Conservation (phyloP, 768 basidiomycete genomes). For the Agaricus subrufescens region DNA sequence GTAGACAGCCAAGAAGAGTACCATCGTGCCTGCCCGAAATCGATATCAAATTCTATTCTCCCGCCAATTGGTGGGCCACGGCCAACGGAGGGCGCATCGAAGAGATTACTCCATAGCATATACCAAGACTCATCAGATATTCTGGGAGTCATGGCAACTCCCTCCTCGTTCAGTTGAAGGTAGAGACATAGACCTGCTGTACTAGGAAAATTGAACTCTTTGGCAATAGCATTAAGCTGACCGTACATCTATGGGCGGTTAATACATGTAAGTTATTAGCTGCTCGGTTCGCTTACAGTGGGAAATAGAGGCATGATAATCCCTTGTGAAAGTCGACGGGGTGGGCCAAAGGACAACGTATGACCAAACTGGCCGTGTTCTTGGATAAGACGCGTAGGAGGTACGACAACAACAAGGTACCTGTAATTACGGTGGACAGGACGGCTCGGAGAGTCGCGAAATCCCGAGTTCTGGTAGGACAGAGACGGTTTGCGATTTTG, state of each 20-base stretch:
- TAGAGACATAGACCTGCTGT: conserved; percentile 77
- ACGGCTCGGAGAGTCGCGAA: conserved; percentile 41
- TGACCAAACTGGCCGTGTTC: conserved; percentile 58
- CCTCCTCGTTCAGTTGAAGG: conserved; percentile 56
- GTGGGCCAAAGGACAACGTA: conserved; percentile 53
- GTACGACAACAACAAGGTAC: conserved; percentile 64
- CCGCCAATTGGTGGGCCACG: conserved; percentile 59
- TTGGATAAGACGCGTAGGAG: conserved; percentile 52
- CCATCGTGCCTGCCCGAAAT: conserved; percentile 73
- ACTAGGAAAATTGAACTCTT: conserved; percentile 79
- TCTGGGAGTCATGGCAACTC: conserved; percentile 56
- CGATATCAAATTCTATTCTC: conserved; percentile 85
- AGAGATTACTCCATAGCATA: conserved; percentile 60
- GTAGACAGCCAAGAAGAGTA: conserved; percentile 64
- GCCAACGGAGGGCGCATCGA: conserved; percentile 33
- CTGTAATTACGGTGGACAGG: conserved; percentile 33
- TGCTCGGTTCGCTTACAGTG: conserved; percentile 39
- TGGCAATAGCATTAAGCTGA: conserved; percentile 74
- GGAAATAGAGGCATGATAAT: conserved; percentile 72
- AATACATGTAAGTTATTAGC: not conserved
- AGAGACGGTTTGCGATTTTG: conserved; percentile 27
- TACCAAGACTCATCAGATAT: conserved; percentile 79
- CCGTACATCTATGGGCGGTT: conserved; percentile 53
- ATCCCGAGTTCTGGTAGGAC: conserved; percentile 46
- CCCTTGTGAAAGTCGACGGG: conserved; percentile 60